Evolutionary conservation across 2,329 filamentous ascomycete genomes (phyloP).

Genomic region (Pleoardoris graminearum): DNA sequence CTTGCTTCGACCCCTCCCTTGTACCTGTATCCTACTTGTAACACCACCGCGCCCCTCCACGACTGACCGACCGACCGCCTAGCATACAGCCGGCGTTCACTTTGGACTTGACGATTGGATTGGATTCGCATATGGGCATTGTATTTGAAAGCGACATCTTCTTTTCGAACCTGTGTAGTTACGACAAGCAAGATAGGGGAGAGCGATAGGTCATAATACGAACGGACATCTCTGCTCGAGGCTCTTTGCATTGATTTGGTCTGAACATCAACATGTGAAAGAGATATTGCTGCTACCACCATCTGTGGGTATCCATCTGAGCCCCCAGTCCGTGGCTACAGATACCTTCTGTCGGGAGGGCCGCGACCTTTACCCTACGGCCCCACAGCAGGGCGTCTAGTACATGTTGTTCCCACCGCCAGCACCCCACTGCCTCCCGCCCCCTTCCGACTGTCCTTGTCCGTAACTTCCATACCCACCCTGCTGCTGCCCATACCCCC

Average conservation of each 20-base stretch:
- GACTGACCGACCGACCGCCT: conserved; percentile 23
- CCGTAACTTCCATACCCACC: conserved; percentile 24
- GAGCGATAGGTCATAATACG: conserved; percentile 11
- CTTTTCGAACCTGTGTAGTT: conserved; percentile 20
- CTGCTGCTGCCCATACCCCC: conserved; percentile 23
- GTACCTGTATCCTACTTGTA: conserved; percentile 35
- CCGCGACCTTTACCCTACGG: too few species aligned
- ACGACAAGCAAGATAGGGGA: conserved; percentile 11
- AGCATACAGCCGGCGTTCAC: conserved; percentile 38
- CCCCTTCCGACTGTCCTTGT: conserved; percentile 19
- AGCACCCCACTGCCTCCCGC: conserved; percentile 37
- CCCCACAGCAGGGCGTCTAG: too few species aligned
- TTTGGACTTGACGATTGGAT: conserved; percentile 23
- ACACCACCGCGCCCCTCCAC: conserved; percentile 22
- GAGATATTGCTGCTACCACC: not conserved
- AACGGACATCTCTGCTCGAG: conserved; percentile 23
- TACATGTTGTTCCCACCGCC: conserved; percentile 27
- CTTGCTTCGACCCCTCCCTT: conserved; percentile 9
- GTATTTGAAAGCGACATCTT: conserved; percentile 20
- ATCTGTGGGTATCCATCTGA: not conserved
- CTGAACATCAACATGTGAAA: not conserved
- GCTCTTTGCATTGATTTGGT: not conserved
- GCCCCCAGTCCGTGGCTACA: too few species aligned
- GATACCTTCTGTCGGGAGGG: too few species aligned
- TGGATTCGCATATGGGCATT: conserved; percentile 13